phyloP scores from a whole-genome alignment of 352 stramenopile genomes.

The Pythium sp. region DNA sequence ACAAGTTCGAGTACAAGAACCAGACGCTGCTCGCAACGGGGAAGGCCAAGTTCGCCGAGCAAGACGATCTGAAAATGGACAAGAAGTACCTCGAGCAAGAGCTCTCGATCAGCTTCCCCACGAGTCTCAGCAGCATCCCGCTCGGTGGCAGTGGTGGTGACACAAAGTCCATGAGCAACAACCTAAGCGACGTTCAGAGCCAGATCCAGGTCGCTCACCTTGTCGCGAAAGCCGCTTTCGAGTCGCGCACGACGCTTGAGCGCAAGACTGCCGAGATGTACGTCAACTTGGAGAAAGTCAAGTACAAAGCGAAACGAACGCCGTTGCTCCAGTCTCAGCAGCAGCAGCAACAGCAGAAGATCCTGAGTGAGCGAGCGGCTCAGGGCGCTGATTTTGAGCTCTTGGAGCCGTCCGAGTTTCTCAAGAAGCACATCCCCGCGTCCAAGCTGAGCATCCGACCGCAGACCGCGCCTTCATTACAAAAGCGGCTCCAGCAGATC shows the following conservation, averaged over 20 bases:
- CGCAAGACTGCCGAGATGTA: slow-evolving; percentile 60
- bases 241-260: slow-evolving; percentile 39
- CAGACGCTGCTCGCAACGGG: slow-evolving; percentile 4
- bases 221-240: slow-evolving; percentile 35
- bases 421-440: slow-evolving; percentile 43
- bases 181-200: slow-evolving; percentile 29
- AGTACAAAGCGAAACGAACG: slow-evolving; percentile 9
- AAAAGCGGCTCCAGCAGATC: slow-evolving; percentile 7
- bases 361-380: background rate
- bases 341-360: background rate
- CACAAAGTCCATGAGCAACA: slow-evolving; percentile 10
- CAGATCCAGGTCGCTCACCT: slow-evolving; percentile 41
- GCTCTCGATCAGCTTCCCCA: slow-evolving; percentile 39
- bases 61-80: slow-evolving; percentile 52
- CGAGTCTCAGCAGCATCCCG: slow-evolving; percentile 14
- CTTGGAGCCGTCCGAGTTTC: slow-evolving; percentile 45
- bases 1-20: slow-evolving; percentile 31
- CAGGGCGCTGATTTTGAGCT: slow-evolving; percentile 13
- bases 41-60: slow-evolving; percentile 34
- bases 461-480: slow-evolving; percentile 37
- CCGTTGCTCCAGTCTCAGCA: background rate
- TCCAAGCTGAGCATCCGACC: slow-evolving; percentile 32
- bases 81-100: slow-evolving; percentile 59
- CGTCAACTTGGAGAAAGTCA: slow-evolving; percentile 33
- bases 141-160: background rate